Base-by-base conservation (phyloP, 208 protist genomes). In the Crithidia acanthocephali region DNA sequence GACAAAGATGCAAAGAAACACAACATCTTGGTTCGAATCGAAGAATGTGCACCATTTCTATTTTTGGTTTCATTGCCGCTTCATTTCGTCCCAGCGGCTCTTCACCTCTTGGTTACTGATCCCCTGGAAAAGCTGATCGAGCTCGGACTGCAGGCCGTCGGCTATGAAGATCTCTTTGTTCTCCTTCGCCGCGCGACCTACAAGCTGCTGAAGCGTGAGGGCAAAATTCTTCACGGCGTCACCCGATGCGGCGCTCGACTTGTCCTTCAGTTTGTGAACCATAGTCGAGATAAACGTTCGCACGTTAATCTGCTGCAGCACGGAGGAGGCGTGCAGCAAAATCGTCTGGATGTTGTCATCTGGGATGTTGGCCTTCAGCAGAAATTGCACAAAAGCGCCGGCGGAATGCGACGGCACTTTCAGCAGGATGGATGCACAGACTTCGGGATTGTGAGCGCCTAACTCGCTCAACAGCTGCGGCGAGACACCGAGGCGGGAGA, bases 111-210 rank as follows among this genome's bases (percentile, higher is more conserved):
- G 72, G 33, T 77, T 53, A 35, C 72, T 79, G 35, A 72, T 80
- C 15, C 58, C 69, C 50, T 81, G 76, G 66, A 90, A 85, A 20
- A 92, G 55, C 37, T 76, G 57, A 27, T 79, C 86, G 35, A 92
- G 74, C 30, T 91, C 81, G 33, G 50, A 22, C 37, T 84, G 85
- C 3, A 85, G 51, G 2, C 53, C 45, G 15, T 88, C 82, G 3
- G 83, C 66, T 35, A 94, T 79, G 32, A 80, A 88, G 27, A 94
- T 79, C 33, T 90, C 86, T 47, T 89, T 90, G 59, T 91, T 92
- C 42, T 89, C 88, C 59, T 88, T 90, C 7, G 78, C 70, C 6
- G 72, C 69, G 44, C 88, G 86, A 8, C 77, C 83, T 27, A 94
- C 61, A 0, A 92, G 68, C 56, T 92, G 74, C 44, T 91, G 82